A percentile compares a stretch with the other conserved stretches of the same genome.
phyloP scores from a whole-genome alignment of 371 early-diverging fungal genomes.

The Amoeboaphelidium protococcarum region DNA sequence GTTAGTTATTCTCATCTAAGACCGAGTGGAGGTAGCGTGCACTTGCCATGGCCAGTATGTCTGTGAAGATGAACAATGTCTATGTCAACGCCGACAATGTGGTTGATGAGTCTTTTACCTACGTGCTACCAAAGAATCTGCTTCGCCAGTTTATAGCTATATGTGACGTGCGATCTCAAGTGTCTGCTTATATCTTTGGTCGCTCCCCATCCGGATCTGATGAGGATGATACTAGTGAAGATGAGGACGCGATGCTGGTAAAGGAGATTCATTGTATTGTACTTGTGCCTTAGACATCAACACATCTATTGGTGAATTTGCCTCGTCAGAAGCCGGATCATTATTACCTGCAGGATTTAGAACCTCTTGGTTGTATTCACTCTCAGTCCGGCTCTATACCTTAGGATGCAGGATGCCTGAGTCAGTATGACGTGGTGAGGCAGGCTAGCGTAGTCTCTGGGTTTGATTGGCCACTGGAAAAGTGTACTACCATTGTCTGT shows the following conservation, averaged over 20 bases:
- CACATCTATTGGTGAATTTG: constrained; percentile 70
- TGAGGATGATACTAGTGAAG: too few relatives aligned
- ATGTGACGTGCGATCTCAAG: constrained; percentile 79
- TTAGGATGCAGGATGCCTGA: too few relatives aligned
- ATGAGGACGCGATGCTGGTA: constrained; percentile 78
- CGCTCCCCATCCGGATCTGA: constrained; percentile 60
- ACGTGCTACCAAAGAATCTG: constrained; percentile 87
- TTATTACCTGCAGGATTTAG: constrained; percentile 54
- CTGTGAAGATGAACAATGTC: constrained; percentile 80
- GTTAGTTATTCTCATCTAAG: constrained; percentile 85
- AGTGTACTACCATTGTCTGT: constrained; percentile 66
- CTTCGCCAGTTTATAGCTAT: constrained; percentile 82
- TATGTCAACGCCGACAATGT: constrained; percentile 84
- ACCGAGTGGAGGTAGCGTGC: constrained; percentile 96
- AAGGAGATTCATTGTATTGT: constrained; percentile 85
- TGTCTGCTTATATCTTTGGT: constrained; percentile 85
- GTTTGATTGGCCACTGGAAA: too few relatives aligned
- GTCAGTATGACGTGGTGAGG: too few relatives aligned
- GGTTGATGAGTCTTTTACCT: constrained; percentile 44
- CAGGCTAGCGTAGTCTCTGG: too few relatives aligned
- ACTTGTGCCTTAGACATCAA: constrained; percentile 91
- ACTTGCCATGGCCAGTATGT: constrained; percentile 74
- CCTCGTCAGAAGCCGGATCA: constrained; percentile 68
- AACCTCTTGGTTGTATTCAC: constrained; percentile 95
- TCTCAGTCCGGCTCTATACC: constrained; percentile 85